These are phyloP conservation scores for Trichosporon asahii DNA, from an alignment of 1,284 basidiomycete species.

Conservation along the genomic window DNA sequence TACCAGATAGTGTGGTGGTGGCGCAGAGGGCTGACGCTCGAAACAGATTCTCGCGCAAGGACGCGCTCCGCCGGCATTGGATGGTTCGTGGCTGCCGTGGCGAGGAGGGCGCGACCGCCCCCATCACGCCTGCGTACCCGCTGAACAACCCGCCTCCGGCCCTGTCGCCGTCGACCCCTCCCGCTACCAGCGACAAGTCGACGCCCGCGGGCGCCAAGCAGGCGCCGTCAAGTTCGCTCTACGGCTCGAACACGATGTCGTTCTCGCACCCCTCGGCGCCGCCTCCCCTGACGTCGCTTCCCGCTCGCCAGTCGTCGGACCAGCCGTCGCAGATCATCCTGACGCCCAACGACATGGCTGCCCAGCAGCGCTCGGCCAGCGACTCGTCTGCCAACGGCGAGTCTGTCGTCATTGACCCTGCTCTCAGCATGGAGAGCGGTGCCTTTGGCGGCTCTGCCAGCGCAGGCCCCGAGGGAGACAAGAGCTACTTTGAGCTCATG, in stretches of 20 bases:
- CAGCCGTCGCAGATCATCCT: constrained; percentile 40
- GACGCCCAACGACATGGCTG: constrained; percentile 39
- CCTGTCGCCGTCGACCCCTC: constrained; percentile 40
- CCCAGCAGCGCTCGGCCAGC: constrained; percentile 21
- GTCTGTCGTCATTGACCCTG: constrained; percentile 28
- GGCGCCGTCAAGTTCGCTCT: constrained; percentile 6
- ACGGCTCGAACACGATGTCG: constrained; percentile 22
- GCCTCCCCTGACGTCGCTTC: constrained; percentile 38
- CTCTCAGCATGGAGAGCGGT: constrained; percentile 13
- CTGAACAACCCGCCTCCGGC: constrained; percentile 36
- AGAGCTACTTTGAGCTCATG: constrained; percentile 24
- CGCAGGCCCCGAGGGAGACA: constrained; percentile 12
- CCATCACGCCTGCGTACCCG: constrained; percentile 41
- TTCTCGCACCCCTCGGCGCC: constrained; percentile 39
- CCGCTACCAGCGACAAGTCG: constrained; percentile 19
- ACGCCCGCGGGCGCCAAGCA: neutral
- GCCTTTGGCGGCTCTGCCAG: neutral
- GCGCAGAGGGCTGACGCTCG: neutral
- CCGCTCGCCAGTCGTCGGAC: constrained; percentile 35
- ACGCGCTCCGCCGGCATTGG: constrained; percentile 53
- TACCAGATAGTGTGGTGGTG: neutral
- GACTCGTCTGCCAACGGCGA: constrained; percentile 17
- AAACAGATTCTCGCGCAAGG: constrained; percentile 52
- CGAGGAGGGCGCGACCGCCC: constrained; percentile 46
- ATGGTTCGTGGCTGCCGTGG: constrained; percentile 53